Evolutionary conservation across 2,329 filamentous ascomycete genomes (phyloP).

Genomic region (Triangularia verruculosa): DNA sequence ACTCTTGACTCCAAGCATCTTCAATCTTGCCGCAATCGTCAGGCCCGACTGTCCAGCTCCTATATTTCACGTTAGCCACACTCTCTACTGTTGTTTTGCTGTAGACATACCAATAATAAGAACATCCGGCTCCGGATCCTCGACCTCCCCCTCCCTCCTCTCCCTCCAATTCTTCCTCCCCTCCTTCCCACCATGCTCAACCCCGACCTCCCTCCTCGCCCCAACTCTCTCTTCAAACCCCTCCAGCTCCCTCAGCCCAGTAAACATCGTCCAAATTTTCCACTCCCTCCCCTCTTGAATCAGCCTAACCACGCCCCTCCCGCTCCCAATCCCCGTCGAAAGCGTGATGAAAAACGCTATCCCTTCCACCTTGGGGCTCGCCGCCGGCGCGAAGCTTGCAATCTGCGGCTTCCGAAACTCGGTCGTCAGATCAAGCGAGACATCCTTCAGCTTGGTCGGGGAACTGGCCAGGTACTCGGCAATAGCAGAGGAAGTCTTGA

Average conservation of each 20-base stretch:
- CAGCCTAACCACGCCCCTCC: slow-evolving; percentile 49
- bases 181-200: slow-evolving; percentile 43
- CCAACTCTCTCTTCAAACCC: slow-evolving; percentile 43
- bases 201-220: slow-evolving; percentile 45
- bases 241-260: slow-evolving; percentile 44
- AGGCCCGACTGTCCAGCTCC: slow-evolving; percentile 56
- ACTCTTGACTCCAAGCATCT: slow-evolving; percentile 51
- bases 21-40: slow-evolving; percentile 50
- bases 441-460: neutral
- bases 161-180: slow-evolving; percentile 53
- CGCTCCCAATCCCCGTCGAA: slow-evolving; percentile 45
- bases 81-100: neutral
- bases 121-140: slow-evolving; percentile 52
- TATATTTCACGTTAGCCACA: slow-evolving; percentile 23
- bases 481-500: slow-evolving; percentile 45
- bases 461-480: slow-evolving; percentile 31
- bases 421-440: slow-evolving; percentile 36
- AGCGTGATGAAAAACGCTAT: slow-evolving; percentile 50
- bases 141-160: slow-evolving; percentile 42
- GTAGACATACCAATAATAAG: slow-evolving; percentile 49
- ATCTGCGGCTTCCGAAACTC: slow-evolving; percentile 40
- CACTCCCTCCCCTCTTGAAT: slow-evolving; percentile 39
- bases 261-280: slow-evolving; percentile 58
- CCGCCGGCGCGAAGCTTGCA: slow-evolving; percentile 42
- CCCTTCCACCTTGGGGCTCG: slow-evolving; percentile 39